A percentile compares a stretch with the other conserved stretches of the same genome.
Conservation (phyloP, 208 protist genomes). For the Vickermania spadyakhi region DNA sequence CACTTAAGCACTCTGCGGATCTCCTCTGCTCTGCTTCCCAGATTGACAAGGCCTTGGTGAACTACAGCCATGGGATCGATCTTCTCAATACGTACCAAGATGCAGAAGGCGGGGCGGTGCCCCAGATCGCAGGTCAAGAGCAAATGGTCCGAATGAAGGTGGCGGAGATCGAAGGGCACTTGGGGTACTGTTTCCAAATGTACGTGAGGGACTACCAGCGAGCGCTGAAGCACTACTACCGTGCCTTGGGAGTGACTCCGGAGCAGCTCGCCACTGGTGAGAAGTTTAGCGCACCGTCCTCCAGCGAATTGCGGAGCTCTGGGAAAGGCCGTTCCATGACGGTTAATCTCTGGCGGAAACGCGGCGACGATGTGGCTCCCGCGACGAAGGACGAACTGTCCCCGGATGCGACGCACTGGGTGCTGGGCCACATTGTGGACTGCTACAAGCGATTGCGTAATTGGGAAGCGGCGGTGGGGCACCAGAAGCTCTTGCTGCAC, state of each 20-base stretch:
- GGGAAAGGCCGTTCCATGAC: background rate
- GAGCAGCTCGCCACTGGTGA: background rate
- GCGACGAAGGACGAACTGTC: background rate
- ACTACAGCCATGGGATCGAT: slow-evolving; percentile 38
- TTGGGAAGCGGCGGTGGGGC: slow-evolving; percentile 30
- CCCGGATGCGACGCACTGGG: slow-evolving; percentile 47
- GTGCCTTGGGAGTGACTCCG: slow-evolving; percentile 14
- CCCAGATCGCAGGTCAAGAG: slow-evolving; percentile 18
- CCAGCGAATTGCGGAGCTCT: too few species aligned
- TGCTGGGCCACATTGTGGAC: slow-evolving; percentile 50
- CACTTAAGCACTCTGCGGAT: slow-evolving; percentile 52
- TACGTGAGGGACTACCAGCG: slow-evolving; percentile 62
- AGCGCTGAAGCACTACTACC: slow-evolving; percentile 50
- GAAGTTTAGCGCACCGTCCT: background rate
- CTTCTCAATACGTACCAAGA: slow-evolving; percentile 15
- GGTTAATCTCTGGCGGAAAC: background rate
- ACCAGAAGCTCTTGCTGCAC: slow-evolving; percentile 40
- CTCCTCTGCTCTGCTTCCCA: slow-evolving; percentile 33
- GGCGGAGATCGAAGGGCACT: slow-evolving; percentile 46
- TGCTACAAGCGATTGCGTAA: slow-evolving; percentile 51
- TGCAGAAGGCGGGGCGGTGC: background rate
- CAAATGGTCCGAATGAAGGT: slow-evolving; percentile 17
- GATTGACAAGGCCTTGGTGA: slow-evolving; percentile 44
- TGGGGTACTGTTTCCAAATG: slow-evolving; percentile 60
- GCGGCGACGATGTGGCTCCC: slow-evolving; percentile 3